Evolutionary conservation across 306 rosid genomes (phyloP).

Genomic region (Dalbergia oliveri): DNA sequence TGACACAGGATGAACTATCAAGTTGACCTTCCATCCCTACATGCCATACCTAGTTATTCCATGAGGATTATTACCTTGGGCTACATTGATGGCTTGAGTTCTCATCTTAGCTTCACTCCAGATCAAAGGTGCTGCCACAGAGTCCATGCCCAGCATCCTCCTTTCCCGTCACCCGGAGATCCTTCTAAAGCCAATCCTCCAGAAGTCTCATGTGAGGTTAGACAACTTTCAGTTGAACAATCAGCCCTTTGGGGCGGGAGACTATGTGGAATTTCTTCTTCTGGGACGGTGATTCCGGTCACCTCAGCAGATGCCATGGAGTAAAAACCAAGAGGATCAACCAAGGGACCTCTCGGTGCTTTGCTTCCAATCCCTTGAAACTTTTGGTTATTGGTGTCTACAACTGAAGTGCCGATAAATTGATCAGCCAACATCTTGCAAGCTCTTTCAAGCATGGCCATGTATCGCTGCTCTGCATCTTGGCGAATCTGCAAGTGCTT

Average conservation of each 20-base stretch:
- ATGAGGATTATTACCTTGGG: slow-evolving; percentile 67
- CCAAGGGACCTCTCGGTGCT: slow-evolving; percentile 61
- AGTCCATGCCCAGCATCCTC: slow-evolving; percentile 67
- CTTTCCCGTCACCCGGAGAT: slow-evolving; percentile 69
- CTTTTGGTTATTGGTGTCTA: slow-evolving; percentile 73
- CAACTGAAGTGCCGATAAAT: slow-evolving; percentile 74
- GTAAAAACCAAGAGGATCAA: slow-evolving; percentile 82
- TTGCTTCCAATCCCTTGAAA: slow-evolving; percentile 68
- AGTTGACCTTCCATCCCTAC: slow-evolving; percentile 53
- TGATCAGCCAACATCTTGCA: slow-evolving; percentile 98
- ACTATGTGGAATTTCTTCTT: slow-evolving; percentile 65
- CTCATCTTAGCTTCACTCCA: slow-evolving; percentile 85
- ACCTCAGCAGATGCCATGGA: slow-evolving; percentile 63
- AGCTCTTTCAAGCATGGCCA: slow-evolving; percentile 97
- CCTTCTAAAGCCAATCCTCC: slow-evolving; percentile 84
- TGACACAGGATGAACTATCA: slow-evolving; percentile 43
- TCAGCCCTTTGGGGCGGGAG: slow-evolving; percentile 77
- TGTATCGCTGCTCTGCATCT: slow-evolving; percentile 87
- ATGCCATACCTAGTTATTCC: slow-evolving; percentile 74
- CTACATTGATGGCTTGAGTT: slow-evolving; percentile 71
- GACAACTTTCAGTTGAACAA: slow-evolving; percentile 96
- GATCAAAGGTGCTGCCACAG: slow-evolving; percentile 68
- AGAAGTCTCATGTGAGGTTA: slow-evolving; percentile 88
- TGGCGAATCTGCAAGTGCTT: slow-evolving; percentile 97
- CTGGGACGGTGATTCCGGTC: slow-evolving; percentile 58